Evolutionary conservation across 306 rosid genomes (phyloP), one percentile per base, ranked within the genome.

Genomic region (Oemleria cerasiformis): DNA sequence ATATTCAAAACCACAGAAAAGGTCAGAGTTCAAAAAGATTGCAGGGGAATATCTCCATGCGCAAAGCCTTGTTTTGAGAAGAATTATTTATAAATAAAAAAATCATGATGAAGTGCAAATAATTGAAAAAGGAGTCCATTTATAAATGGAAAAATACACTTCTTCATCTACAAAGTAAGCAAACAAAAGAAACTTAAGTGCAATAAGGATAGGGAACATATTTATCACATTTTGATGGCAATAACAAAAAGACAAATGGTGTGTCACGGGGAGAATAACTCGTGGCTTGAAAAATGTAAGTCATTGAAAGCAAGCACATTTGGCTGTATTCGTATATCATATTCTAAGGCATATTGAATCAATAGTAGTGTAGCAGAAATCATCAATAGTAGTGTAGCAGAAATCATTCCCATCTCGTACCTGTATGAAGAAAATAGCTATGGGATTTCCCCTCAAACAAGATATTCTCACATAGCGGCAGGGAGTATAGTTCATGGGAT

Each of bases 381-480:
- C 70, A 69, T 44, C 30, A 55, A 75, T 38, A 30, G 2, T 30
- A 39, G n/a, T 10, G 67, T 62, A 39, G 17, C 64, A 20, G 67
- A 80, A 75, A 23, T 15, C 70, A 69, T 44, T 51, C 38, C 61
- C n/a, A 65, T 9, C 59, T 11, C 9, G 51, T 70, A 90, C 96
- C 98, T 92, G 98, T 78, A 88, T 80, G 83, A 92, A 92, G 84
- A 92, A 92, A 77, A 92, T 78, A 66, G 98, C 96, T 61, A 92
- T 92, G 61, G 98, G 98, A 77, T 92, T 92, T 84, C 98, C 98
- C 63, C 98, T 88, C 82, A 92, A 84, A 80, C 98, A 92, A 76
- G 98, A 92, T 75, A 92, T 84, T 75, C 93, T 83, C 67, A 92
- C 92, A 59, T 85, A 92, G 73, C 92, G 90, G 71, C 98, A 92